phyloP scores from a whole-genome alignment of 2,329 filamentous ascomycete species.

The Colletotrichum somersetense region DNA sequence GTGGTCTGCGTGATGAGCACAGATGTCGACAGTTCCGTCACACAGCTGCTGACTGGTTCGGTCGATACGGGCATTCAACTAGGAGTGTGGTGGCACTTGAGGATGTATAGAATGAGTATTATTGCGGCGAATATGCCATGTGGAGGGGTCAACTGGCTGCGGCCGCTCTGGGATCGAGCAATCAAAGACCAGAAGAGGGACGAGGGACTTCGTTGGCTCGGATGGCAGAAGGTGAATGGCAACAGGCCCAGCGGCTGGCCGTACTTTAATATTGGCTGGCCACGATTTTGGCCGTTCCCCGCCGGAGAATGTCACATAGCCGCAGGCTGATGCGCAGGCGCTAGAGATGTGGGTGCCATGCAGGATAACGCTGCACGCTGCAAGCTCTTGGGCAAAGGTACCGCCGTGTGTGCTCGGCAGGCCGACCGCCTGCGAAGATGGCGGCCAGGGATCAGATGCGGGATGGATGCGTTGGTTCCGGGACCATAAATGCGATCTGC shows the following conservation, averaged over 20 bases:
- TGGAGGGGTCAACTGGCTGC: slow-evolving; percentile 43
- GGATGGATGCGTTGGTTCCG: slow-evolving; percentile 44
- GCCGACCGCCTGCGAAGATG: slow-evolving; percentile 33
- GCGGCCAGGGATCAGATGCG: slow-evolving; percentile 33
- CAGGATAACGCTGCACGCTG: slow-evolving; percentile 39
- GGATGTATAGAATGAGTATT: slow-evolving; percentile 41
- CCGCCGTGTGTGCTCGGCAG: slow-evolving; percentile 30
- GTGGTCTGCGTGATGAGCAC: slow-evolving; percentile 26
- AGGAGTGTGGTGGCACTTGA: slow-evolving; percentile 25
- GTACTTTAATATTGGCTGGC: slow-evolving; percentile 67
- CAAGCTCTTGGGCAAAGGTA: slow-evolving; percentile 33
- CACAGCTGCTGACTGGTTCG: slow-evolving; percentile 36
- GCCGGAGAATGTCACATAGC: slow-evolving; percentile 53
- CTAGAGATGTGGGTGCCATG: slow-evolving; percentile 45
- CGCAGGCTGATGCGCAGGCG: slow-evolving; percentile 46
- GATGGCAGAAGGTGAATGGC: slow-evolving; percentile 45
- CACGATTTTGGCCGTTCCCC: slow-evolving; percentile 52
- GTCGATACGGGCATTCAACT: slow-evolving; percentile 13
- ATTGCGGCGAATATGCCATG: slow-evolving; percentile 49
- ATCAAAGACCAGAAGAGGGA: slow-evolving; percentile 45
- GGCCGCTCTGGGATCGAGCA: slow-evolving; percentile 36
- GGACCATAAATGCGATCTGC: slow-evolving; percentile 27
- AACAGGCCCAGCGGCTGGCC: slow-evolving; percentile 59
- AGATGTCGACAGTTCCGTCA: slow-evolving; percentile 31
- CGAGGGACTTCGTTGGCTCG: slow-evolving; percentile 36